Evolutionary conservation across 371 early-diverging fungal genomes (phyloP), one percentile per base, ranked within the genome.

Genomic region (Lichtheimia hyalospora): DNA sequence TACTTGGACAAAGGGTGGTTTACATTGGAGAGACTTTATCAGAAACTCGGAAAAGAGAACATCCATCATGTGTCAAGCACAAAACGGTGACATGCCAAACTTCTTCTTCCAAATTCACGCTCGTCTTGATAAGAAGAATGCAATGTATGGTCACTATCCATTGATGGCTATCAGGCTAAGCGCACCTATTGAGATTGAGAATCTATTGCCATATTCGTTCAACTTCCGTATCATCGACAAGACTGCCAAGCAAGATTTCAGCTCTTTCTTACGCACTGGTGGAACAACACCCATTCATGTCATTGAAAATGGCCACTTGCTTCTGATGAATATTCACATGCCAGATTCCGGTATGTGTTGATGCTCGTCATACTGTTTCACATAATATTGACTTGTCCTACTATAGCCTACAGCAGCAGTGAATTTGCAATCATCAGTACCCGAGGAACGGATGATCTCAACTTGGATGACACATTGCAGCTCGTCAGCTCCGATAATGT

Each of bases 181-280:
- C 40, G 89, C 97, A 13, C 98, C 99, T 12, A 81, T 97, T 28
- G 93, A 94, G 71, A 83, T 99, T 28, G 98, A 99, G 76, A 99
- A 99, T 65, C 72, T 96, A 42, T 73, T 99, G 44, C 99, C 99
- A 0, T 95, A 89, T 69, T 87, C 92, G 61, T 76, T 95, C 66
- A 85, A 86, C 40, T 94, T 92, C 66, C 70, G 73, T 42, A 79
- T 96, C 20, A 78, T 89, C 43, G 96, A 95, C 73, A 89, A 89
- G 63, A 84, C 84, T 1, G 69, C 77, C 3, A 76, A 81, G 5
- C 81, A 84, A 62, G 89, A 92, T 54, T 71, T 83, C 28, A 79
- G 77, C 16, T 89, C 88, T 10, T 77, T 73, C 42, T 67, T 96
- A 55, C 68, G 83, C 5, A 85, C 88, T 52, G 96, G 95, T 13